Base-by-base conservation (phyloP, 176 grass and related monocot genomes). In the Poa pratensis region DNA sequence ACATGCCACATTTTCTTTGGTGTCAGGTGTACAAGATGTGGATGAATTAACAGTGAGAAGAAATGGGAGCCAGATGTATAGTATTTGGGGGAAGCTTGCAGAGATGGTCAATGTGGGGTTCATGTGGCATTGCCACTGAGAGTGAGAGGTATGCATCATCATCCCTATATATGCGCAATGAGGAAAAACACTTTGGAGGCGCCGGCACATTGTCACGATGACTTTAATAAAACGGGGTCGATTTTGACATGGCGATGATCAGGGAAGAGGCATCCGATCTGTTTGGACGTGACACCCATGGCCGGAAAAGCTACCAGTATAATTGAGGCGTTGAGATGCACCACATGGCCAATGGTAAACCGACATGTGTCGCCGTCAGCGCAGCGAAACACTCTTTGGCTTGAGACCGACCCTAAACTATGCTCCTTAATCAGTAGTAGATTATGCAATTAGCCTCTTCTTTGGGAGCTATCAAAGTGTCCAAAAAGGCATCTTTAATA, bases 171-270 rank as follows among this genome's bases (percentile, higher is more conserved):
- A 43, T 43, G 80, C 15, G 81, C 19, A 46, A 77, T 12, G 22
- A 26, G 37, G 46, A 51, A 49, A 12, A 15, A 27, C 51, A 35
- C 69, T 87, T 86, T 68, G 90, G 87, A 89, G 90, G 90, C 87
- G 89, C 87, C 85, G 85, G 80, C 93, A 79, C 86, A 83, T 46
- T 88, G 90, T 90, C 88, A 82, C 75, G 13, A 78, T 84, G 63
- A 45, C 61, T 70, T 78, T 74, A 89, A 84, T 88, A 76, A 88
- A 88, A 86, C 34, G 43, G 76, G 69, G 49, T 23, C 30, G 48
- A 81, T 39, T 86, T 83, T 70, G 77, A 70, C 70, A 81, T 80
- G 62, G 61, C 42, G 40, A 81, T 77, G 43, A 51, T 27, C 27
- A 80, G 78, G 80, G 27, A 16, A 77, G 58, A 76, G 50, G 53